Percentiles rank a stretch among this genome's conserved stretches.
Conservation (phyloP, 192 early-diverging fungal genomes). For the Pilobolus umbonatus region DNA sequence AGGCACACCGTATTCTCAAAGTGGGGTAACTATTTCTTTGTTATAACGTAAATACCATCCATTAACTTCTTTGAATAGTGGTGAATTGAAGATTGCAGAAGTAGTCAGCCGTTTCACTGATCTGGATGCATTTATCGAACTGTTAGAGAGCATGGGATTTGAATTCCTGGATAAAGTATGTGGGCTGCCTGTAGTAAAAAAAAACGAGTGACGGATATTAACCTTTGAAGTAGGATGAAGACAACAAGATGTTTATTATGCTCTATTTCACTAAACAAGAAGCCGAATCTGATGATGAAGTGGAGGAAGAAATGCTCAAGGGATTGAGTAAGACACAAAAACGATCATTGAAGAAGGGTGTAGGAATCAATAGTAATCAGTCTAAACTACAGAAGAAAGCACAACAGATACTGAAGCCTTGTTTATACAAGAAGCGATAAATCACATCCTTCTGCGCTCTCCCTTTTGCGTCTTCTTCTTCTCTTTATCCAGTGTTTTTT, state of each 20-base stretch:
- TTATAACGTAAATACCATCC: background rate
- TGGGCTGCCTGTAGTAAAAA: too few relatives aligned
- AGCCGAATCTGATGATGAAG: slow-evolving; percentile 5
- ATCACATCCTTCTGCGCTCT: slow-evolving; percentile 47
- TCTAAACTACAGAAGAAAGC: slow-evolving; percentile 32
- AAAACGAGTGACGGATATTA: background rate
- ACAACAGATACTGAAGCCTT: slow-evolving; percentile 50
- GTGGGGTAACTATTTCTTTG: slow-evolving; percentile 42
- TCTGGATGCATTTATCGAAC: slow-evolving; percentile 68
- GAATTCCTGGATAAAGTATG: slow-evolving; percentile 65
- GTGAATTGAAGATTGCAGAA: slow-evolving; percentile 91
- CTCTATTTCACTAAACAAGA: slow-evolving; percentile 71
- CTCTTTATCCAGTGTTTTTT: slow-evolving; percentile 34
- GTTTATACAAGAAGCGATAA: slow-evolving; percentile 47
- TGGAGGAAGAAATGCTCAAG: slow-evolving; percentile 35
- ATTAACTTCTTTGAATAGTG: slow-evolving; percentile 41
- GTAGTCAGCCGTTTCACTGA: slow-evolving; percentile 86
- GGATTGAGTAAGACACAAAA: slow-evolving; percentile 38
- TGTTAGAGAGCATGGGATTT: slow-evolving; percentile 74
- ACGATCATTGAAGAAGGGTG: slow-evolving; percentile 36
- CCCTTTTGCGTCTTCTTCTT: slow-evolving; percentile 49
- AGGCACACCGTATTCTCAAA: slow-evolving; percentile 85
- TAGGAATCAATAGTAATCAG: slow-evolving; percentile 13
- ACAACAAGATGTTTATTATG: slow-evolving; percentile 95
- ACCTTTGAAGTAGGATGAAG: slow-evolving; percentile 48